Evolutionary conservation across 2,329 filamentous ascomycete genomes (phyloP).

Genomic region (Peltaster fructicola): DNA sequence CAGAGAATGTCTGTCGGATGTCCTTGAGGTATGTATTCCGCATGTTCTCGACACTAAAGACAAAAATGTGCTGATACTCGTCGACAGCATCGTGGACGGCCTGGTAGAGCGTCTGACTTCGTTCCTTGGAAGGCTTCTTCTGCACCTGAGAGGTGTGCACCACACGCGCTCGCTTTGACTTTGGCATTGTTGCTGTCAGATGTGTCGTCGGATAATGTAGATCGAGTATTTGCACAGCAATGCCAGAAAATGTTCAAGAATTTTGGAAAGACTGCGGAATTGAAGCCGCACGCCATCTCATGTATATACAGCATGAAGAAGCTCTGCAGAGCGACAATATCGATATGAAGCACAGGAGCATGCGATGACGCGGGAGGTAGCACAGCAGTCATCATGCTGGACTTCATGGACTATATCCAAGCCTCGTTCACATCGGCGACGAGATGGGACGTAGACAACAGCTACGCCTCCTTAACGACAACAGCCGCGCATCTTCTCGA

Average conservation of each 20-base stretch:
- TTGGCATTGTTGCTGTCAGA: slow-evolving; percentile 52
- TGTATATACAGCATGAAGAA: too few relatives aligned
- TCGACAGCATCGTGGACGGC: slow-evolving; percentile 74
- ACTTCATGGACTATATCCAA: slow-evolving; percentile 96
- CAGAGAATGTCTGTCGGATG: slow-evolving; percentile 65
- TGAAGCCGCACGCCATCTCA: too few relatives aligned
- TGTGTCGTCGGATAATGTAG: background rate
- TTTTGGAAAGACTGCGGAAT: background rate
- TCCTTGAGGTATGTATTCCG: slow-evolving; percentile 92
- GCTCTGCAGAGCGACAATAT: too few relatives aligned
- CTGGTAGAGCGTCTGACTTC: slow-evolving; percentile 70
- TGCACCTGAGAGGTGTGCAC: slow-evolving; percentile 78
- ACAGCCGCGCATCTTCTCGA: slow-evolving; percentile 74
- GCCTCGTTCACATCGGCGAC: slow-evolving; percentile 74
- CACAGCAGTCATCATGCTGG: slow-evolving; percentile 54
- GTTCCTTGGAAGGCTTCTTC: slow-evolving; percentile 78
- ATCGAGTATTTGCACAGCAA: background rate
- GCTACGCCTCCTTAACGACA: slow-evolving; percentile 69
- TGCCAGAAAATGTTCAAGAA: background rate
- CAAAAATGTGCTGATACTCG: slow-evolving; percentile 77
- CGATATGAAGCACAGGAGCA: background rate
- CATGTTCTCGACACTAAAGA: slow-evolving; percentile 93
- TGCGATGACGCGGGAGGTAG: background rate
- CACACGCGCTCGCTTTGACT: slow-evolving; percentile 83
- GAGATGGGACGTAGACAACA: slow-evolving; percentile 81